Percentiles rank a stretch among this genome's conserved stretches.
These are phyloP conservation scores for Diaporthe australafricana DNA, from an alignment of 2,329 filamentous ascomycete genomes.

Conservation along the genomic window DNA sequence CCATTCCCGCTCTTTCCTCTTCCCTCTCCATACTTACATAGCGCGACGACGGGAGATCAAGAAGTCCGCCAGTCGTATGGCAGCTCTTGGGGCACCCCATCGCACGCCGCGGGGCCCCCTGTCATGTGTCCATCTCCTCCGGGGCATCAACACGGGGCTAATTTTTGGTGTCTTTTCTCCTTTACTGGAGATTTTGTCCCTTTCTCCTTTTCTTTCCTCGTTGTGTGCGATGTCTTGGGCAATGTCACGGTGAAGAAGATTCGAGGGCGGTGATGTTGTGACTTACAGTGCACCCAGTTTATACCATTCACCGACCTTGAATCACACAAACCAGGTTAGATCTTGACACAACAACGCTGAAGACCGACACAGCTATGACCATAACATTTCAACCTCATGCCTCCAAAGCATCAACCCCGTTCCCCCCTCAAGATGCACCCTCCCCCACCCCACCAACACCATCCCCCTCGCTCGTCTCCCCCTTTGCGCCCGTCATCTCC, in stretches of 20 bases:
- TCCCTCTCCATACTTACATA: conserved; percentile 21
- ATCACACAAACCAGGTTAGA: not conserved
- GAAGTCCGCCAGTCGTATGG: conserved; percentile 18
- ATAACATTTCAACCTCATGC: not conserved
- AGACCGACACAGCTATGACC: not conserved
- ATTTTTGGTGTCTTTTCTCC: conserved; percentile 7
- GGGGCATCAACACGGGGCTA: not conserved
- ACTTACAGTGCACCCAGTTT: not conserved
- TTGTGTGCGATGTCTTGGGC: not conserved
- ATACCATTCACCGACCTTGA: not conserved
- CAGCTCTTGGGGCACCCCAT: conserved; percentile 12
- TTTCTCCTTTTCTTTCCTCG: not conserved
- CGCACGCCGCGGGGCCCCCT: not conserved
- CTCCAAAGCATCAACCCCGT: not conserved
- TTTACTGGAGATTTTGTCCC: not conserved
- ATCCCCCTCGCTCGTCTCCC: conserved; percentile 46
- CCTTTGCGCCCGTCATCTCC: conserved; percentile 50
- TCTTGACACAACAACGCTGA: not conserved
- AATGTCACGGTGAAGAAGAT: not conserved
- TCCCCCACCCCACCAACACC: conserved; percentile 41
- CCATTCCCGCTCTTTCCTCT: not conserved
- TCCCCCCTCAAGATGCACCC: not conserved
- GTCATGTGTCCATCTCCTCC: not conserved
- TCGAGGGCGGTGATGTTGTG: not conserved
- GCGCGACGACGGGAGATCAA: conserved; percentile 19